A percentile compares a stretch with the other conserved stretches of the same genome.
These are phyloP conservation scores for Cladophialophora chaetospira DNA, from an alignment of 2,329 filamentous ascomycete species.

Conservation along the genomic window DNA sequence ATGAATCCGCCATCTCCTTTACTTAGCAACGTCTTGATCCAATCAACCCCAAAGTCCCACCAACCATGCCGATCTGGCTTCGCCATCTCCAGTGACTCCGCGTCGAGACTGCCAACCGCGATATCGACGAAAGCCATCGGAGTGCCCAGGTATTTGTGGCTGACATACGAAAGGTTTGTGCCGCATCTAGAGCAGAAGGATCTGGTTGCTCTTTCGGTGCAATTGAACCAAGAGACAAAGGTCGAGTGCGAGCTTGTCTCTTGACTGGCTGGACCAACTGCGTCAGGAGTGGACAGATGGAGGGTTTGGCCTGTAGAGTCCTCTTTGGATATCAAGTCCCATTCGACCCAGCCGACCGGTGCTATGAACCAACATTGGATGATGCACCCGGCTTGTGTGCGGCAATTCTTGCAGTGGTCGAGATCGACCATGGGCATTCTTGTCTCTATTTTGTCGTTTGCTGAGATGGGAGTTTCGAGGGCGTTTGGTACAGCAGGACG, in stretches of 20 bases:
- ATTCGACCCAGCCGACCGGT: slow-evolving; percentile 35
- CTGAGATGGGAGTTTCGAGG: slow-evolving; percentile 19
- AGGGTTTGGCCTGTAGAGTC: neutral
- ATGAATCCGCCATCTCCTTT: slow-evolving; percentile 25
- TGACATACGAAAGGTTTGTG: slow-evolving; percentile 32
- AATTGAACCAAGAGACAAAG: slow-evolving; percentile 24
- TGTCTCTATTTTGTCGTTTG: slow-evolving; percentile 23
- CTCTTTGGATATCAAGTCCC: slow-evolving; percentile 26
- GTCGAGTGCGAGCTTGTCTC: slow-evolving; percentile 21
- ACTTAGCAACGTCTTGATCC: slow-evolving; percentile 31
- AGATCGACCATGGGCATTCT: slow-evolving; percentile 32
- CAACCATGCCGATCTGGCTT: slow-evolving; percentile 31
- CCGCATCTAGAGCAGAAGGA: slow-evolving; percentile 37
- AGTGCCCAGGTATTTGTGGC: slow-evolving; percentile 15
- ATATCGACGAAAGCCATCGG: slow-evolving; percentile 31
- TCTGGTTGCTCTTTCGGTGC: slow-evolving; percentile 31
- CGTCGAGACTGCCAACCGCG: slow-evolving; percentile 34
- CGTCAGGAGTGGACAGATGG: slow-evolving; percentile 16
- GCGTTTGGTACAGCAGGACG: slow-evolving; percentile 23
- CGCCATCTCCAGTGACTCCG: slow-evolving; percentile 28
- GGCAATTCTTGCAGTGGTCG: slow-evolving; percentile 37
- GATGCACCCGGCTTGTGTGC: slow-evolving; percentile 20
- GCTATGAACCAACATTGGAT: slow-evolving; percentile 36
- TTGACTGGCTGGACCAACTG: slow-evolving; percentile 6
- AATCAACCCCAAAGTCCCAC: slow-evolving; percentile 33